phyloP scores from a whole-genome alignment of 1,139 yeast species.

The Spencermartinsiella ligniputridi region DNA sequence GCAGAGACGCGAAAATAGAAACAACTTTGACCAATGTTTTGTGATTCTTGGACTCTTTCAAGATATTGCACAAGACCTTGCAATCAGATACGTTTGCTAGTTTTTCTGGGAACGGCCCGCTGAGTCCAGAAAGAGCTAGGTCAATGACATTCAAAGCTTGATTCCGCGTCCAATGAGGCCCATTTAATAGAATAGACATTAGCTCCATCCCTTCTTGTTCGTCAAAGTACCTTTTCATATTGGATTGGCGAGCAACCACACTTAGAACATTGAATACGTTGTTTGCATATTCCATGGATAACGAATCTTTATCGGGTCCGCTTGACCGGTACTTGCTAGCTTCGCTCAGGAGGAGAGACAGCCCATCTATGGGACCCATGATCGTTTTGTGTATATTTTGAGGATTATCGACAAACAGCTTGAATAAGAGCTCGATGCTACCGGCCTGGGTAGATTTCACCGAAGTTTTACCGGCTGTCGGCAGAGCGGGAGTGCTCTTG shows the following conservation, averaged over 20 bases:
- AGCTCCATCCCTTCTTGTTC: slow-evolving; percentile 34
- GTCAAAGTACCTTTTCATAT: slow-evolving; percentile 23
- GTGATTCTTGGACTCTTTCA: background rate
- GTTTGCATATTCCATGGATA: slow-evolving; percentile 27
- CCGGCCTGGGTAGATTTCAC: background rate
- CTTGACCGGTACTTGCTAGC: slow-evolving; percentile 8
- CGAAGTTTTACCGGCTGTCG: background rate
- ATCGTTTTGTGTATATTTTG: background rate
- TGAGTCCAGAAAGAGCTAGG: slow-evolving; percentile 19
- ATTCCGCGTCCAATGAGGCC: slow-evolving; percentile 17
- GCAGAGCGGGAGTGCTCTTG: background rate
- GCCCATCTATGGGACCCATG: slow-evolving; percentile 2
- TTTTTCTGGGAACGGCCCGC: slow-evolving; percentile 4
- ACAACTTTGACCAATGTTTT: slow-evolving; percentile 12
- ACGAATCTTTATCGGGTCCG: slow-evolving; percentile 20
- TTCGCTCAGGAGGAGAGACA: slow-evolving; percentile 10
- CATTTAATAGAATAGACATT: slow-evolving; percentile 25
- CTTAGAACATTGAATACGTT: slow-evolving; percentile 24
- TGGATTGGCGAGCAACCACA: slow-evolving; percentile 16
- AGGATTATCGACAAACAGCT: background rate
- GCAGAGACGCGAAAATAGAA: slow-evolving; percentile 25
- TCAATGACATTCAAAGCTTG: slow-evolving; percentile 27
- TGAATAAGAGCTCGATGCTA: background rate
- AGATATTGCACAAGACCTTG: background rate
- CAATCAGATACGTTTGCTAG: background rate